Evolutionary conservation across 1,139 yeast species (phyloP).

Genomic region (Lizanozyma gosingica): DNA sequence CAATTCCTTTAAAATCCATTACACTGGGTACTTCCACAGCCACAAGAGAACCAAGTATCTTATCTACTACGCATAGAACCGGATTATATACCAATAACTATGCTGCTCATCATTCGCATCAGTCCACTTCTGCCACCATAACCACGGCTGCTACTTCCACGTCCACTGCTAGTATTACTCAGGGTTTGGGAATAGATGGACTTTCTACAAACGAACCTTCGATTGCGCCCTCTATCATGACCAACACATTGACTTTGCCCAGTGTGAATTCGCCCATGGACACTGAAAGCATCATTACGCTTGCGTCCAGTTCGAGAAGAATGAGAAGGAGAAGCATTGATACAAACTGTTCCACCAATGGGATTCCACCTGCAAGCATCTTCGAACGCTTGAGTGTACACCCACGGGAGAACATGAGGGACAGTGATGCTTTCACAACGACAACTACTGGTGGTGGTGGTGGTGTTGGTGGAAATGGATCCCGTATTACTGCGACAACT

Average conservation of each 20-base stretch:
- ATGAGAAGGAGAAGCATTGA: conserved; percentile 44
- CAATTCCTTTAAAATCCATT: conserved; percentile 44
- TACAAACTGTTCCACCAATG: conserved; percentile 51
- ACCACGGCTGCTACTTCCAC: conserved; percentile 46
- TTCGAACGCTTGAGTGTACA: conserved; percentile 40
- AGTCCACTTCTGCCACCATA: neutral
- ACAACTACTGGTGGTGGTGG: neutral
- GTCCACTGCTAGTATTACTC: conserved; percentile 17
- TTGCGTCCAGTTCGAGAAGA: conserved; percentile 45
- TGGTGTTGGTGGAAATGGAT: conserved; percentile 17
- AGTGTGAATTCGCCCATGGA: conserved; percentile 24
- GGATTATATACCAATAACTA: conserved; percentile 29
- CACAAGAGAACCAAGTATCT: conserved; percentile 31
- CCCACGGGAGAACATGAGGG: conserved; percentile 8
- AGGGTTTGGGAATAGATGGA: conserved; percentile 3
- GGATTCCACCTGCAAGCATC: conserved; percentile 59
- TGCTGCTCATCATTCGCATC: conserved; percentile 14
- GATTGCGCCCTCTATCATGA: conserved; percentile 4
- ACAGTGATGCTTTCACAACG: neutral
- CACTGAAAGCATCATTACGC: conserved; percentile 45
- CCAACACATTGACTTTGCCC: conserved; percentile 2
- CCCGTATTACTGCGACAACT: conserved; percentile 22
- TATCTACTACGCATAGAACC: conserved; percentile 33
- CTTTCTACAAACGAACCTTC: conserved; percentile 3
- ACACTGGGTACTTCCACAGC: conserved; percentile 33